Base-by-base conservation (phyloP, 768 basidiomycete genomes). In the Lactarius akahatsu region DNA sequence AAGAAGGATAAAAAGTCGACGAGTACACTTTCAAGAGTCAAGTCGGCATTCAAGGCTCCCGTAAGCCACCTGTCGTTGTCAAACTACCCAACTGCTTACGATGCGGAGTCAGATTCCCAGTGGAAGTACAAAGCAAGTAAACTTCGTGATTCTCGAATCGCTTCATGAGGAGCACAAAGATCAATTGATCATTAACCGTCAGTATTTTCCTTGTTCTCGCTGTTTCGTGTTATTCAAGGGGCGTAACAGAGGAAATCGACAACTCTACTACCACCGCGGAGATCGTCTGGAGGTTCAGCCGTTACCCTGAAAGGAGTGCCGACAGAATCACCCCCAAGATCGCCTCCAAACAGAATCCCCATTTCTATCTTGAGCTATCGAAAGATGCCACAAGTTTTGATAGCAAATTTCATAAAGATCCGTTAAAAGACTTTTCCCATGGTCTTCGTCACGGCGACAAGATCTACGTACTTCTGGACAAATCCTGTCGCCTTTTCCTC, bases 241-340 rank as follows among this genome's bases (percentile, higher is more conserved):
- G 11, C 8, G 6, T 40, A 10, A 15, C 38, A 58, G 57, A 58
- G 57, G 57, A 38, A 23, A 23, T 58, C 1, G 57, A 58, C 36
- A 26, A 58, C 36, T 28, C 57, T 40, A 34, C 38, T 2, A 40
- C 38, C 26, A 26, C 20, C 13, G 13, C 30, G 13, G 57, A 58
- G 36, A 58, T 58, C 10, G 2, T 58, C 28, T 58, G 57, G 57
- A 58, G 23, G 9, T 58, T 58, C 13, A 58, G 57, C 23, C 57
- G 57, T 26, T 58, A 58, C 15, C 50, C 50, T 3, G 26, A 52
- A 15, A 2, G 28, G 5, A 10, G 18, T 18, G 6, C 9, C 9
- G 5, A 5, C 4, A n/a, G 52, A 55, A 62, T 62, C 28, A 40
- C 50, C 11, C 16, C 38, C 50, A 40, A 13, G 30, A 62, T 62